Conservation (phyloP, 2,329 filamentous ascomycete genomes). For the Claviceps maximensis region DNA sequence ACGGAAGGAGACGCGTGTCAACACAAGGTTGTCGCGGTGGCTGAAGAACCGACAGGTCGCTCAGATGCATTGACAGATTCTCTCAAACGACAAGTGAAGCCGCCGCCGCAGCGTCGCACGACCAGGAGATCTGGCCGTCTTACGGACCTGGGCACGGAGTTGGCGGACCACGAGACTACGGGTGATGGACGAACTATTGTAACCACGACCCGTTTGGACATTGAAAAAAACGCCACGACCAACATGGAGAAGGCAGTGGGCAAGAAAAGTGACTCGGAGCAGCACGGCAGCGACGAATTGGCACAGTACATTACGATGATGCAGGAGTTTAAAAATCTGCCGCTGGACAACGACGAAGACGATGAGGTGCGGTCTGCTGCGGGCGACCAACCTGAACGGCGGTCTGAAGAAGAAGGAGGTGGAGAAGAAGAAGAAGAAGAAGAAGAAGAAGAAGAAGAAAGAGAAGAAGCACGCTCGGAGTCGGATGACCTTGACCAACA, state of each 20-base stretch:
- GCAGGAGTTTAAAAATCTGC: slow-evolving; percentile 45
- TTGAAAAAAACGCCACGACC: slow-evolving; percentile 4
- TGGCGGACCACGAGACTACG: slow-evolving; percentile 19
- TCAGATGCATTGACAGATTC: slow-evolving; percentile 17
- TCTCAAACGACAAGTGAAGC: slow-evolving; percentile 32
- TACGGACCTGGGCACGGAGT: slow-evolving; percentile 5
- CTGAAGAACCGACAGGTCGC: not conserved
- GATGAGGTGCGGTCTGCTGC: too few relatives aligned
- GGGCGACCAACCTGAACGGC: slow-evolving; percentile 34
- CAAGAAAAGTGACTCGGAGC: not conserved
- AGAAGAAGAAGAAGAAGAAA: not conserved
- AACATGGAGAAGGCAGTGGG: not conserved
- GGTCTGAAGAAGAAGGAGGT: not conserved
- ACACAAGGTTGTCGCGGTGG: not conserved
- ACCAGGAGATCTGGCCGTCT: not conserved
- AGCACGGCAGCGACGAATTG: slow-evolving; percentile 36
- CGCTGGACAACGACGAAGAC: slow-evolving; percentile 37
- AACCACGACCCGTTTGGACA: slow-evolving; percentile 9
- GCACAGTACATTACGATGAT: slow-evolving; percentile 51
- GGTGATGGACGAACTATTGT: slow-evolving; percentile 11
- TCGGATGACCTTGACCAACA: not conserved
- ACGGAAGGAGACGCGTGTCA: not conserved
- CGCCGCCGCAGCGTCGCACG: slow-evolving; percentile 1
- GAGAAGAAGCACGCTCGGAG: not conserved
- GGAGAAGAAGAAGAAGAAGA: too few relatives aligned